Evolutionary conservation across 495 filamentous ascomycete species (phyloP), one percentile per base, ranked within the genome.

Genomic region (Penicillium soppii): DNA sequence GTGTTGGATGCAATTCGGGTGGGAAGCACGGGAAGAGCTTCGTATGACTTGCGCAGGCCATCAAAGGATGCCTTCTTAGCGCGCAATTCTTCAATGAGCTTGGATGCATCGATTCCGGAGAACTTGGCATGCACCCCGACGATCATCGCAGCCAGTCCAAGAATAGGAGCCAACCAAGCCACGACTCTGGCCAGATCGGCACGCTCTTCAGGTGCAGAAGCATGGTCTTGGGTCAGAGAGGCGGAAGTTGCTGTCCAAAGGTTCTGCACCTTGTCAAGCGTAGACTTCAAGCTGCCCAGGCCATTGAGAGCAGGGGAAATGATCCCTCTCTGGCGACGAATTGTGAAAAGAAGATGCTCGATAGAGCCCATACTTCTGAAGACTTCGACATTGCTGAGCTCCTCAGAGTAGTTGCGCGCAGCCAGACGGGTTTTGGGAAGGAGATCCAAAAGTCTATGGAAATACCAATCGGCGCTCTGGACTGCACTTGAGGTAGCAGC

Each of bases 351-450:
- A 19, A 97, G 71, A 41, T 91, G 86, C 62, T 99, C 94, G 29
- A 96, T 67, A 42, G 86, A 89, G 0, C 90, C 90, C 10, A 87
- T 75, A 65, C 90, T 91, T 54, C 91, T 79, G 23, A 79, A 75
- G 13, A 94, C 78, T 50, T 96, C 89, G 9, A 85, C 83, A 42
- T 78, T 74, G 54, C 82, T 95, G 16, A 99, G 70, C 54, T 97
- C 95, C 15, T 88, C 87, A 0, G 87, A 91, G 65, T 91, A 91
- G 27, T 87, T 84, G 15, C 79, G 75, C 9, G 78, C 68, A 16
- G 83, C 77, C 33, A 82, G 69, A 56, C 91, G 80, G 36, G 87
- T 82, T 36, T 79, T 76, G 22, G 85, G 81, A 22, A 90, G 75
- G 16, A 90, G 63, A 61, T 90, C 86, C 8, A 96, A 64, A 29